Conservation (phyloP, 768 basidiomycete genomes). For the Dioszegia hungarica region DNA sequence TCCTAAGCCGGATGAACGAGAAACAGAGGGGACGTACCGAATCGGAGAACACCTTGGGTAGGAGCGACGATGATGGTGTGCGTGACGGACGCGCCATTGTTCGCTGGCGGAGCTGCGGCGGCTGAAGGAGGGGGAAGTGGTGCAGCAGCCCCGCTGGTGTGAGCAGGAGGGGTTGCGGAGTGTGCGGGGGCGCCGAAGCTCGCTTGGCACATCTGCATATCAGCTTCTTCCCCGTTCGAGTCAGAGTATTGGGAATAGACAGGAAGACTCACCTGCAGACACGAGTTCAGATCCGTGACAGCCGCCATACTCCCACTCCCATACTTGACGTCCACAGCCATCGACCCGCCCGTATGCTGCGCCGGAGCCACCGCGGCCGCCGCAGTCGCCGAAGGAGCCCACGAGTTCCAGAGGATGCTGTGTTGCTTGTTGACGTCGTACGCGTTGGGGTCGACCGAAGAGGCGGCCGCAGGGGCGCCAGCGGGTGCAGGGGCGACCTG, state of each 20-base stretch:
- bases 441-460: background rate
- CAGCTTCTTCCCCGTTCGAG: background rate
- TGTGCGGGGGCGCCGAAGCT: background rate
- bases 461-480: background rate
- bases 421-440: background rate
- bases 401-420: background rate
- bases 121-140: background rate
- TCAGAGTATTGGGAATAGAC: too few species aligned
- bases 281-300: slow-evolving; percentile 11
- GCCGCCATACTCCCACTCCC: slow-evolving; percentile 9
- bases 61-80: slow-evolving; percentile 38
- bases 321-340: background rate
- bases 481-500: background rate
- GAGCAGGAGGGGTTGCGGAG: background rate
- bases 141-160: background rate
- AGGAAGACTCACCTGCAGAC: slow-evolving; percentile 8
- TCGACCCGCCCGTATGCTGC: too few species aligned
- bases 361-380: background rate
- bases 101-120: background rate
- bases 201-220: slow-evolving; percentile 12
- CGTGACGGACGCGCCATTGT: slow-evolving; percentile 10
- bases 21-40: slow-evolving; percentile 14
- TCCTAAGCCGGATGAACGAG: background rate
- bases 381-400: background rate
- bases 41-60: slow-evolving; percentile 32